These are phyloP conservation scores for Apiospora phragmitis DNA, from an alignment of 2,329 filamentous ascomycete species.

Conservation along the genomic window DNA sequence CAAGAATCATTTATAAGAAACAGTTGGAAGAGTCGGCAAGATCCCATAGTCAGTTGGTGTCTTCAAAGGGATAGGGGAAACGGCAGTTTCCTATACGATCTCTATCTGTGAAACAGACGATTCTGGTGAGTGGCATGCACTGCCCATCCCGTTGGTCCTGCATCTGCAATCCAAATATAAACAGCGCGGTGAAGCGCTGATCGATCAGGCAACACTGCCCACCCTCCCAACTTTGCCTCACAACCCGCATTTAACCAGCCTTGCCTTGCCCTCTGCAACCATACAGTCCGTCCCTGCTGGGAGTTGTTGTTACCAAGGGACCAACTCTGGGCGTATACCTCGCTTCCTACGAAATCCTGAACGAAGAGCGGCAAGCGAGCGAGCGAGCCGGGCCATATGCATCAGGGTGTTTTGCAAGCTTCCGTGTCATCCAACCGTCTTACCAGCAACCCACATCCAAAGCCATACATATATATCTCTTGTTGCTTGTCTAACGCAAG, in stretches of 20 bases:
- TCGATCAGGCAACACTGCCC: conserved; percentile 1
- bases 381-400: not conserved
- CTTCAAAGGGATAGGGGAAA: not conserved
- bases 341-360: not conserved
- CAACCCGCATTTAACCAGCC: not conserved
- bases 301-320: not conserved
- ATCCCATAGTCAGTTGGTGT: not conserved
- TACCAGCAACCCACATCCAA: not conserved
- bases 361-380: not conserved
- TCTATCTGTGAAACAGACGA: not conserved
- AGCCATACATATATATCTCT: not conserved
- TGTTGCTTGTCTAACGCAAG: not conserved
- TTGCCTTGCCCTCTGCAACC: not conserved
- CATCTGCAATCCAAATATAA: conserved; percentile 6
- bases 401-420: not conserved
- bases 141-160: conserved; percentile 5
- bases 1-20: not conserved
- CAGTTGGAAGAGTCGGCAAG: not conserved
- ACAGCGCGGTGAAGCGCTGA: not conserved
- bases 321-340: not conserved
- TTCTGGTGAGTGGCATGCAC: conserved; percentile 1
- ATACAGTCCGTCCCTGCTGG: not conserved
- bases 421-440: not conserved
- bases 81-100: not conserved
- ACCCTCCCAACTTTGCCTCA: not conserved